These are phyloP conservation scores for Aspergillus brasiliensis DNA, from an alignment of 2,329 filamentous ascomycete species.

Conservation along the genomic window DNA sequence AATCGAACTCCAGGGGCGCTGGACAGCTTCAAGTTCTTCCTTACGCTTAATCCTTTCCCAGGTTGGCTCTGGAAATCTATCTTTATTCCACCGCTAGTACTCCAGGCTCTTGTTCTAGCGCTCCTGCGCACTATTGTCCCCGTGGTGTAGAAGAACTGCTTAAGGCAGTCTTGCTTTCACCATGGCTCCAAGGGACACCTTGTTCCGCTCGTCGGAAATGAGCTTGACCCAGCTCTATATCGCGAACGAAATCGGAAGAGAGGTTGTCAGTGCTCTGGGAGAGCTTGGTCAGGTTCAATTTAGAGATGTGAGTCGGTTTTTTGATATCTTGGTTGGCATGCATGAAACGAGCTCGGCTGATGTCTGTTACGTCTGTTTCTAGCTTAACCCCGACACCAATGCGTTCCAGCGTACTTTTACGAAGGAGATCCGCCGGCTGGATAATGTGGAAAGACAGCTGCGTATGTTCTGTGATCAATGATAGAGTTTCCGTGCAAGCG, in stretches of 20 bases:
- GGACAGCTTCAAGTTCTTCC: conserved; percentile 16
- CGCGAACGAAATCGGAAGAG: conserved; percentile 96
- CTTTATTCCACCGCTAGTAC: conserved; percentile 10
- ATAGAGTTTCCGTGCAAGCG: conserved; percentile 6
- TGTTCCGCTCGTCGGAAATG: conserved; percentile 99
- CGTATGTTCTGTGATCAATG: conserved; percentile 60
- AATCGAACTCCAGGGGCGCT: conserved; percentile 4
- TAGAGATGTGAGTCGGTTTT: conserved; percentile 72
- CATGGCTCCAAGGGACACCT: conserved; percentile 78
- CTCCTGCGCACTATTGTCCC: conserved; percentile 11
- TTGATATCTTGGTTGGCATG: conserved; percentile 4
- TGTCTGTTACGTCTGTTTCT: conserved; percentile 14
- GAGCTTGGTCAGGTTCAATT: conserved; percentile 97
- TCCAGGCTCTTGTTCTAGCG: not conserved
- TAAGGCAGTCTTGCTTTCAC: conserved; percentile 29
- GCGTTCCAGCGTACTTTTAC: conserved; percentile 98
- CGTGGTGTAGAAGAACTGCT: conserved; percentile 27
- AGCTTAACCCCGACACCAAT: conserved; percentile 91
- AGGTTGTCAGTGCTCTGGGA: conserved; percentile 93
- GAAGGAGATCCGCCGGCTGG: conserved; percentile 92
- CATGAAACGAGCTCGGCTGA: conserved; percentile 18
- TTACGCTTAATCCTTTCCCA: conserved; percentile 4
- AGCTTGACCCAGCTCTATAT: conserved; percentile 99
- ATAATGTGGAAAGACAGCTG: conserved; percentile 97
- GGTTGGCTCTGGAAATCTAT: conserved; percentile 9